Evolutionary conservation across 2,329 filamentous ascomycete species (phyloP).

Genomic region (Colletotrichum gigasporum): DNA sequence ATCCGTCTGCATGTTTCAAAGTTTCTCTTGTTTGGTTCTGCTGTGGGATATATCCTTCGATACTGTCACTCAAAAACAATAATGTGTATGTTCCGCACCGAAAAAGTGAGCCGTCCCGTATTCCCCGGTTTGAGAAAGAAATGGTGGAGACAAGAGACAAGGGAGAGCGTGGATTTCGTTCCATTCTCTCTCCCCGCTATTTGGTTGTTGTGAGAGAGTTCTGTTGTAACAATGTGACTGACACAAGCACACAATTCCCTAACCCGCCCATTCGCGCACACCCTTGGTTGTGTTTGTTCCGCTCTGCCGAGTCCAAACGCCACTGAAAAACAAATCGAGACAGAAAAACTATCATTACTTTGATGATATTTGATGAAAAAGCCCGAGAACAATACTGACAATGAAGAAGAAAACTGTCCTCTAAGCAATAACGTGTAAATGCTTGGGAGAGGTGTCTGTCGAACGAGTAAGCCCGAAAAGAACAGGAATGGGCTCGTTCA

Average conservation of each 20-base stretch:
- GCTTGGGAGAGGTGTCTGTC: not conserved
- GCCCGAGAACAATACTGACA: conserved; percentile 27
- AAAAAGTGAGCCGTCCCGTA: conserved; percentile 7
- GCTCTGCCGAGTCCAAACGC: conserved; percentile 13
- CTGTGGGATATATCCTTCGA: not conserved
- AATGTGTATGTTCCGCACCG: not conserved
- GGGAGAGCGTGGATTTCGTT: too few relatives aligned
- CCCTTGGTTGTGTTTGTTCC: too few relatives aligned
- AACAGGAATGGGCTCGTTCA: not conserved
- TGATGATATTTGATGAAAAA: conserved; percentile 7
- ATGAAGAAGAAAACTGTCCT: conserved; percentile 12
- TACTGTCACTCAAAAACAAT: not conserved
- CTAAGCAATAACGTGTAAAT: not conserved
- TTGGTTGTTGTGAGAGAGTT: too few relatives aligned
- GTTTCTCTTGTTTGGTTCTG: too few relatives aligned
- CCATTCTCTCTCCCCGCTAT: too few relatives aligned
- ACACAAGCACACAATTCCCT: too few relatives aligned
- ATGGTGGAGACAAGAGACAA: too few relatives aligned
- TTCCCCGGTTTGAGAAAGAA: not conserved
- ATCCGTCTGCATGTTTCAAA: too few relatives aligned
- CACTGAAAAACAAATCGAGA: not conserved
- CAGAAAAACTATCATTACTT: conserved; percentile 27
- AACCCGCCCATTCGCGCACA: too few relatives aligned
- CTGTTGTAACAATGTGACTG: too few relatives aligned
- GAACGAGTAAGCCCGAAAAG: not conserved